Conservation (phyloP, 2,329 filamentous ascomycete genomes). For the Daldinia eschscholtzii region DNA sequence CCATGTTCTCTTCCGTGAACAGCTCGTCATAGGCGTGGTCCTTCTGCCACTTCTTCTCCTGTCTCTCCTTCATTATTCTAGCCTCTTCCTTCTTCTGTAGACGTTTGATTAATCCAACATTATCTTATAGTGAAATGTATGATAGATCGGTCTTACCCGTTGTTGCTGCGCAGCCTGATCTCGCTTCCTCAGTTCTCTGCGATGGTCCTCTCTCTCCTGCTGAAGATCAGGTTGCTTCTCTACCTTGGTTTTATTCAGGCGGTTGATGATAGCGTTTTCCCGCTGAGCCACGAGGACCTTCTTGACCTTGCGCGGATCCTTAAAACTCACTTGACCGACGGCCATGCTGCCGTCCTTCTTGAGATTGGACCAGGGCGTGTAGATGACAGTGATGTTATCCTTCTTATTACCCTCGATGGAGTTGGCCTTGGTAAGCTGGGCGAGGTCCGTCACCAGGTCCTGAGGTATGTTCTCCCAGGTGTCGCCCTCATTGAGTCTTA, state of each 20-base stretch:
- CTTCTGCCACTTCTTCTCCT: slow-evolving; percentile 92
- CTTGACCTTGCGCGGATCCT: slow-evolving; percentile 87
- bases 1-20: slow-evolving; percentile 85
- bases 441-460: slow-evolving; percentile 84
- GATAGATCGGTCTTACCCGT: slow-evolving; percentile 64
- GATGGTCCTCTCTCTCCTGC: slow-evolving; percentile 82
- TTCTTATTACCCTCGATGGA: slow-evolving; percentile 99
- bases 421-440: slow-evolving; percentile 98
- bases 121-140: background rate
- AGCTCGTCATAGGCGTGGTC: slow-evolving; percentile 98
- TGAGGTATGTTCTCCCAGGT: slow-evolving; percentile 85
- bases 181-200: slow-evolving; percentile 76
- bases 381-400: slow-evolving; percentile 95
- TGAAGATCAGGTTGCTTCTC: slow-evolving; percentile 88
- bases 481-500: slow-evolving; percentile 82
- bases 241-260: slow-evolving; percentile 96
- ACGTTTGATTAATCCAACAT: background rate
- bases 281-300: slow-evolving; percentile 82
- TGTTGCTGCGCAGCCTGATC: slow-evolving; percentile 74
- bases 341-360: slow-evolving; percentile 97
- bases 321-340: slow-evolving; percentile 93
- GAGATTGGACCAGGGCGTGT: slow-evolving; percentile 97
- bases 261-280: slow-evolving; percentile 92
- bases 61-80: slow-evolving; percentile 79
- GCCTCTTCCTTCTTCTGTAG: slow-evolving; percentile 81